Base-by-base conservation (phyloP, 805 yeast species). In the Hanseniaspora thailandica region DNA sequence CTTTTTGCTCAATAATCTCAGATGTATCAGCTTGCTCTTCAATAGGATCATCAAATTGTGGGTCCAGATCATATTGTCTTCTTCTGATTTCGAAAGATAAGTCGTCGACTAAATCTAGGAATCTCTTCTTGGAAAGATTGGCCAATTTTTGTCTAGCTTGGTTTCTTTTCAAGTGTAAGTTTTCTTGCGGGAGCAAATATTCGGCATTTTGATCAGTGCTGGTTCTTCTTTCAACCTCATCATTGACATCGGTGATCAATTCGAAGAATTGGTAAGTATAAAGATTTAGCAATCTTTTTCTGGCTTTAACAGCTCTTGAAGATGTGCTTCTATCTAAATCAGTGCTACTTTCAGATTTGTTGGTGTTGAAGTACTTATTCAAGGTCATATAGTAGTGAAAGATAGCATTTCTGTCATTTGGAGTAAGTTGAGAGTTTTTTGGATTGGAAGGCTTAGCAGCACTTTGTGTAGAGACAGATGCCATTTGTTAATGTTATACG, bases 91-190 rank as follows among this genome's bases (percentile, higher is more conserved):
- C 98, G 65, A 71, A 86, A 41, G 84, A 72, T 41, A 93, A 88
- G 65, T 93, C 99, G 55, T 84, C 81, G 19, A 87, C 95, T 64
- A 93, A 76, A 65, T 90, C 98, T 60, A 82, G 82, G 69, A 93
- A 93, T 56, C 97, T 70, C 3, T 81, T 66, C 47, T 81, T 80
- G 1, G 96, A 93, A 55, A 93, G 76, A 47, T 85, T 80, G 5
- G 96, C 83, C 59, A 93, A 75, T 68, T 89, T 90, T 66, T 86
- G 86, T 61, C 99, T 76, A 1, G 98, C 97, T 66, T 88, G 95
- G 64, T 93, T 94, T 63, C 99, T 77, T 64, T 88, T 89, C 41
- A 95, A 89, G 66, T 93, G 98, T 69, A 86, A 87, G 19, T 76
- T 74, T 6, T 77, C 72, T 60, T 79, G 78, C 5, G 95, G 89